Evolutionary conservation across 2,329 filamentous ascomycete genomes (phyloP).

Genomic region (Curvularia sp.): DNA sequence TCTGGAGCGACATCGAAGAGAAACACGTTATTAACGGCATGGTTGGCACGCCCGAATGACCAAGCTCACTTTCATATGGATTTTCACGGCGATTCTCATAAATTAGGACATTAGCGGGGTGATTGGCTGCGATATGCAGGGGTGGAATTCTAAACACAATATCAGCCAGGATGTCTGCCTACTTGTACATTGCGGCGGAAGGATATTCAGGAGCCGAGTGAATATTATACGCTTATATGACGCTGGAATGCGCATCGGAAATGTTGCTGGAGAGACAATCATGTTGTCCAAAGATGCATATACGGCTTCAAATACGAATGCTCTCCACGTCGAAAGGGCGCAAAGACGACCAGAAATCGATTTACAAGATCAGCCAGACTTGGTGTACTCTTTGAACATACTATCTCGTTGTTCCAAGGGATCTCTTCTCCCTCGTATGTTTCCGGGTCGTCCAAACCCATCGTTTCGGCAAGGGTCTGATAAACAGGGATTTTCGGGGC

Average conservation of each 20-base stretch:
- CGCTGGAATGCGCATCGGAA: not conserved
- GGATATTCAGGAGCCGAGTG: not conserved
- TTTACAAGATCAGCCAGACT: not conserved
- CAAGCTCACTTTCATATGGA: slow-evolving; percentile 1
- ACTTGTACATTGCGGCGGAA: not conserved
- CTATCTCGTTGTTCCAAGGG: not conserved
- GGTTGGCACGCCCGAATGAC: not conserved
- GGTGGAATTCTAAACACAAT: not conserved
- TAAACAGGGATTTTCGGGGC: not conserved
- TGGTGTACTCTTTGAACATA: not conserved
- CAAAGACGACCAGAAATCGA: not conserved
- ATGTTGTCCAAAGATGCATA: not conserved
- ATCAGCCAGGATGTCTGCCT: not conserved
- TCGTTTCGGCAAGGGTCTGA: not conserved
- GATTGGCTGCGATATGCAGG: not conserved
- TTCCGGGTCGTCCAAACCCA: not conserved
- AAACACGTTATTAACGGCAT: not conserved
- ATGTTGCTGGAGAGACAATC: not conserved
- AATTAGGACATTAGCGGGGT: not conserved
- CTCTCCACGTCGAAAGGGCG: not conserved
- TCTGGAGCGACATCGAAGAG: not conserved
- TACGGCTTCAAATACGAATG: not conserved
- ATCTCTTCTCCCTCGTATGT: not conserved
- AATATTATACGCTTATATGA: not conserved
- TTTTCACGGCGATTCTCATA: not conserved